Percentiles rank a stretch among this genome's conserved stretches.
These are phyloP conservation scores for Cyberlindnera subsufficiens DNA, from an alignment of 805 yeast genomes.

Conservation along the genomic window DNA sequence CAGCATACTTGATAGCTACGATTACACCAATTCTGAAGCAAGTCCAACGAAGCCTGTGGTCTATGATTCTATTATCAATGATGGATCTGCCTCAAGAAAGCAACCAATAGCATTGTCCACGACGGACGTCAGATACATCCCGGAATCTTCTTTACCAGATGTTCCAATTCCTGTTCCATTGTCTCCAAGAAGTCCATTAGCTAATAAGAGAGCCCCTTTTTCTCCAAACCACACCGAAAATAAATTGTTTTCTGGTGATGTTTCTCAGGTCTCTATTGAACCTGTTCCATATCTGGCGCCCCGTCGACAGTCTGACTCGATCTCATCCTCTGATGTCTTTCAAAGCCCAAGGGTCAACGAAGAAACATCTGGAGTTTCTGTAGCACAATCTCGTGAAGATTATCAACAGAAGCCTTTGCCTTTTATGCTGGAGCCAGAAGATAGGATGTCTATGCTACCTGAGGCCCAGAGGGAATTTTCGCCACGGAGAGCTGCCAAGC, in stretches of 20 bases:
- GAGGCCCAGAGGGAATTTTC: no score
- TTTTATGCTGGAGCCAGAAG: no score
- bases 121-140: constrained; percentile 16
- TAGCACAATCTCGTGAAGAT: no score
- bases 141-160: constrained; percentile 11
- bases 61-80: neutral
- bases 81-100: neutral
- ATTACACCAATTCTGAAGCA: neutral
- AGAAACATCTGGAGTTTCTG: no score
- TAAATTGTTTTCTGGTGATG: neutral
- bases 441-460: no score
- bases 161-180: constrained; percentile 17
- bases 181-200: constrained; percentile 14
- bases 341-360: no score
- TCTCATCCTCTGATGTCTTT: no score
- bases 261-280: neutral
- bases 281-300: constrained; percentile 4
- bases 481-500: no score
- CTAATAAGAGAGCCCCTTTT: constrained; percentile 2
- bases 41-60: constrained; percentile 4
- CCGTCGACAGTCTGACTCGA: neutral
- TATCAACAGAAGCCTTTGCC: no score
- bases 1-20: constrained; percentile 18
- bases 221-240: neutral
- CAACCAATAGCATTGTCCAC: constrained; percentile 3